Evolutionary conservation across 2,329 filamentous ascomycete species (phyloP).

Genomic region (Cordyceps cateniannulata): DNA sequence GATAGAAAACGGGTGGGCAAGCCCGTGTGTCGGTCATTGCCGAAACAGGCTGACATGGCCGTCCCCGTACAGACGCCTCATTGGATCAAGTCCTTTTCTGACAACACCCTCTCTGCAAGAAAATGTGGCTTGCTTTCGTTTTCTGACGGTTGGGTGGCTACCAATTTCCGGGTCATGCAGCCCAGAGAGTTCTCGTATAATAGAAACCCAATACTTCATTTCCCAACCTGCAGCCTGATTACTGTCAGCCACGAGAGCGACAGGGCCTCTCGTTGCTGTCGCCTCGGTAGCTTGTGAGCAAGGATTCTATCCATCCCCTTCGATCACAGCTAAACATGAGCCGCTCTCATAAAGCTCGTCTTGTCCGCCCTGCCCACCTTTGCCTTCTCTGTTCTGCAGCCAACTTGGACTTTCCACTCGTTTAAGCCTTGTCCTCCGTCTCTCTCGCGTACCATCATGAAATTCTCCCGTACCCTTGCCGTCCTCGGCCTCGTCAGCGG

Average conservation of each 20-base stretch:
- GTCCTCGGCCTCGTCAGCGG: neutral
- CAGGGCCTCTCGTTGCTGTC: neutral
- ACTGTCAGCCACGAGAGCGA: neutral
- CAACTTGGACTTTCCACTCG: neutral
- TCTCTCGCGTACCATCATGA: neutral
- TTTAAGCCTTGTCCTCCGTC: neutral
- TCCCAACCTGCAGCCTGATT: neutral
- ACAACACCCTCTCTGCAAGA: neutral
- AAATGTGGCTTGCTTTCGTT: neutral
- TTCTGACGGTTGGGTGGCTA: neutral
- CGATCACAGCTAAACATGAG: no score
- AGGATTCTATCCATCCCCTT: no score
- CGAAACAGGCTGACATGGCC: slow-evolving; percentile 1
- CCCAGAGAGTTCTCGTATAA: neutral
- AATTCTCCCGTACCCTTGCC: neutral
- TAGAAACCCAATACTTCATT: neutral
- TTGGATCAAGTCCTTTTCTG: neutral
- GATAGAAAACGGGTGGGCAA: neutral
- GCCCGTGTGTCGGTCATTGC: neutral
- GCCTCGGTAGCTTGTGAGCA: slow-evolving; percentile 10
- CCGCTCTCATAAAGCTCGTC: neutral
- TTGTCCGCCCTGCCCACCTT: neutral
- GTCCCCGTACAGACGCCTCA: neutral
- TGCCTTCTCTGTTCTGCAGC: neutral
- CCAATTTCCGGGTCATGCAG: neutral